A percentile compares a stretch with the other conserved stretches of the same genome.
These are phyloP conservation scores for Tetradesmus lagerheimii DNA, from an alignment of 139 green algal genomes.

Conservation along the genomic window DNA sequence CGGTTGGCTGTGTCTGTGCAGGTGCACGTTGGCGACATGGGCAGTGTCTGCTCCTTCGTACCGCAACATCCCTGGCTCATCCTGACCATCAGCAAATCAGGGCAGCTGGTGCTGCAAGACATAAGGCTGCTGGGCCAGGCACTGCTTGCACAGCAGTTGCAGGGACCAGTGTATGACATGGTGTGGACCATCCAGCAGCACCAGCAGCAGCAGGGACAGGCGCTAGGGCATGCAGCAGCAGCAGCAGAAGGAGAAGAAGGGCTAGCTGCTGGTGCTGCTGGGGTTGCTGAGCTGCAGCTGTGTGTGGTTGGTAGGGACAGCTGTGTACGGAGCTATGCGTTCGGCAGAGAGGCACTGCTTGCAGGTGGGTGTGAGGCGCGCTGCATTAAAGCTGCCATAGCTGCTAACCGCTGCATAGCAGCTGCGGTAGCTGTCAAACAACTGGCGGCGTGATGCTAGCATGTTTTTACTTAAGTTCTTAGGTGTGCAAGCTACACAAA, in stretches of 20 bases:
- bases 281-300: conserved; percentile 2
- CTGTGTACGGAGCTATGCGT: neutral
- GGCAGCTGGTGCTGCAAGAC: conserved; percentile 16
- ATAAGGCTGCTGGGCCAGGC: neutral
- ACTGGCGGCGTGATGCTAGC: too few relatives aligned
- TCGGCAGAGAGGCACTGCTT: neutral
- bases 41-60: conserved; percentile 11
- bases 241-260: neutral
- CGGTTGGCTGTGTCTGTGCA: neutral
- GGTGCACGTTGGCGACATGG: conserved; percentile 33
- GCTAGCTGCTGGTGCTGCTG: neutral
- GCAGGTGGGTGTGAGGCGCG: too few relatives aligned
- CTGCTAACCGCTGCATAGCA: too few relatives aligned
- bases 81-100: conserved; percentile 5
- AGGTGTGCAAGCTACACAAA: too few relatives aligned
- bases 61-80: conserved; percentile 18
- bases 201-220: neutral
- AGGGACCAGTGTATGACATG: conserved; percentile 25
- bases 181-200: neutral
- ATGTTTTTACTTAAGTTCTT: too few relatives aligned
- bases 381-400: too few relatives aligned
- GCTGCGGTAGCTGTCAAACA: too few relatives aligned
- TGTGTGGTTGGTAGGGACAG: conserved; percentile 8
- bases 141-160: conserved; percentile 23
- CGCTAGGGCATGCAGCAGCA: neutral